Evolutionary conservation across 495 filamentous ascomycete genomes (phyloP), one percentile per base, ranked within the genome.

Genomic region (Lasiosphaeria miniovina): DNA sequence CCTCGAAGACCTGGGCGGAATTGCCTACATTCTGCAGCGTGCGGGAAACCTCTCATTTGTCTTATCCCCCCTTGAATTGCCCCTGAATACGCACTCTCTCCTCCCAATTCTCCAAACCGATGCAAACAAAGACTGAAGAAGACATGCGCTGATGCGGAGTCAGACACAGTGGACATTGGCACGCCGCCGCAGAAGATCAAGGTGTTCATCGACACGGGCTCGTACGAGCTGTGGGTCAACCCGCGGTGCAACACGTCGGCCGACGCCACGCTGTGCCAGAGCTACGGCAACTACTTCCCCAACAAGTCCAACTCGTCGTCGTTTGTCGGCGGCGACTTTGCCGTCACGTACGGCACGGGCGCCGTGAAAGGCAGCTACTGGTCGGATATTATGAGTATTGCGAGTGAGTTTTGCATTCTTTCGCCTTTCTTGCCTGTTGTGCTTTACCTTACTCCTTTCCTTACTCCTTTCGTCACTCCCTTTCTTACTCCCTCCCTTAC

Each of bases 121-220:
- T 24, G 24, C 24, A 24, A 24, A 24, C 24, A 24, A 24, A 24
- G 24, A 24, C 1, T 24, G 24, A 24, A 24, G 24, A 24, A 24
- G 2, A 24, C 24, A 24, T 24, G 24, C 24, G 2, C 24, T 24
- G 24, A 24, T 24, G 2, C 24, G 24, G 5, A 11, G 6, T 1
- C 31, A 31, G 3, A 50, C 2, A 45, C 45, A 78, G 75, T 78
- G 53, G 68, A 73, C 15, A 71, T 80, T 52, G 77, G 77, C 12
- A 76, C 74, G 0, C 76, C 76, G 5, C 65, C 71, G 4, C 77
- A 80, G 59, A 65, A 53, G 12, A 62, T 80, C 45, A 72, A 69
- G 15, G 69, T 77, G 6, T 74, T 75, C 32, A 65, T 80, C 53
- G 77, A 80, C 48, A 80, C 77, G 9, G 77, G 77, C 3, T 79